A percentile compares a stretch with the other conserved stretches of the same genome.
Evolutionary conservation across 1,284 basidiomycete species (phyloP).

Genomic region (Cutaneotrichosporon cyanovorans): DNA sequence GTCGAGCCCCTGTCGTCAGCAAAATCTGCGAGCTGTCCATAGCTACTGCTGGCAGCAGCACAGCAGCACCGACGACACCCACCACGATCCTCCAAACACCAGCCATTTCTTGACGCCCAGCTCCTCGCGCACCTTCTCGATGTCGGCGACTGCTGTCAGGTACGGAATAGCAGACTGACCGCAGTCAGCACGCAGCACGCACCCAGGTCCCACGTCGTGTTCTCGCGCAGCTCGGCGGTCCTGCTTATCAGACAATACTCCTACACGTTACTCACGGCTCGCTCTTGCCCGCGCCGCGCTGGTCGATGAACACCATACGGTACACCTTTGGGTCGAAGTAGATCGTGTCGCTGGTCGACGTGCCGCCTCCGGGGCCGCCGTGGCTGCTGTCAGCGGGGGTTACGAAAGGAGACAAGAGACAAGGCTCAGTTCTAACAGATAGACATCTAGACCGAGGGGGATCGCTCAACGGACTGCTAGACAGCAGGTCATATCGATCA

Average conservation of each 20-base stretch:
- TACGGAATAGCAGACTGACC: too few relatives aligned
- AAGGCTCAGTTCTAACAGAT: too few relatives aligned
- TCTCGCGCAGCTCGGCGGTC: slow-evolving; percentile 67
- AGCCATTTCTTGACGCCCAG: slow-evolving; percentile 74
- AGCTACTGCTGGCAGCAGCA: not conserved
- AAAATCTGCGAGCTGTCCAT: not conserved
- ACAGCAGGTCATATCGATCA: too few relatives aligned
- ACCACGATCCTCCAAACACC: slow-evolving; percentile 88
- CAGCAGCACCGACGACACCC: too few relatives aligned
- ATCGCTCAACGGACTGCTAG: too few relatives aligned
- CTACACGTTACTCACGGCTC: slow-evolving; percentile 55
- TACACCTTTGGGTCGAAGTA: slow-evolving; percentile 80
- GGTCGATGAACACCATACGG: slow-evolving; percentile 62
- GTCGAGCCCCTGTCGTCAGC: slow-evolving; percentile 65
- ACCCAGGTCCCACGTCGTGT: slow-evolving; percentile 83
- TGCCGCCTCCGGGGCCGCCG: slow-evolving; percentile 33
- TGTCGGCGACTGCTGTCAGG: slow-evolving; percentile 76
- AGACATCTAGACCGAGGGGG: too few relatives aligned
- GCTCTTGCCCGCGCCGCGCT: slow-evolving; percentile 75
- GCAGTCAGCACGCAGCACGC: too few relatives aligned
- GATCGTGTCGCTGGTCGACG: slow-evolving; percentile 54
- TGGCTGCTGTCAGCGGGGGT: slow-evolving; percentile 14
- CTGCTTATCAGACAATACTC: slow-evolving; percentile 41
- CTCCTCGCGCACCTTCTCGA: slow-evolving; percentile 70
- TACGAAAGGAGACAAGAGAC: too few relatives aligned